Evolutionary conservation across 129 eudicot genomes (phyloP), one percentile per base, ranked within the genome.

Genomic region (Heracleum sosnowskyi): DNA sequence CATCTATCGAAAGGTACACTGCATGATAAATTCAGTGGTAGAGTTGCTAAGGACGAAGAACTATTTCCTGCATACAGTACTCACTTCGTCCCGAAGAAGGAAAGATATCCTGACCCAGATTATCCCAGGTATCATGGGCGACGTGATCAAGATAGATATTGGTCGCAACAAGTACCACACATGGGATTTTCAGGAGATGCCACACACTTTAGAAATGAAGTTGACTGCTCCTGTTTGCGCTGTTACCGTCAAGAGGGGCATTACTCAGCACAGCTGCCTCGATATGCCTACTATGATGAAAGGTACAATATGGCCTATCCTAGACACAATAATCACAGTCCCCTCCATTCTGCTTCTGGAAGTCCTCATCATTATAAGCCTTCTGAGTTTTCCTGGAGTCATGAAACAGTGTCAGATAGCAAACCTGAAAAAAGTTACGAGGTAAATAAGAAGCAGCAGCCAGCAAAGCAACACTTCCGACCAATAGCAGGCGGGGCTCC

Each of bases 401-500:
- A 22, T 28, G 88, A 82, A 37, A 44, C 82, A n/a, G 41, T 49
- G 20, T 78, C 82, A 26, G 85, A 82, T 33, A 79, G 86, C 40
- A 86, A 81, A 11, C 18, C 81, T 70, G 85, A 47, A 37, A 77
- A 68, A 78, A 77, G 82, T 69, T 70, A 45, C 34, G 83, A 80
- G 37, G 70, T 57, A 73, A 75, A 76, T 55, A 84, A 76, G 83
- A 86, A 79, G 44, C 78, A 39, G 49, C 86, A 87, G 18, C 76
- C 89, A 1, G 82, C 78, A n/a, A 91, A 84, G 83, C 78, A 70
- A 81, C 90, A 88, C 73, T 75, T 91, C 79, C 86, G 89, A 34
- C 97, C 97, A 0, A 74, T 91, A 49, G 89, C 97, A 17, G 92
- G 97, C 41, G 98, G 97, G 53, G 83, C 93, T 18, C 98, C 98